Conservation (phyloP, 768 basidiomycete species). For the Leccinum subgranulosum region DNA sequence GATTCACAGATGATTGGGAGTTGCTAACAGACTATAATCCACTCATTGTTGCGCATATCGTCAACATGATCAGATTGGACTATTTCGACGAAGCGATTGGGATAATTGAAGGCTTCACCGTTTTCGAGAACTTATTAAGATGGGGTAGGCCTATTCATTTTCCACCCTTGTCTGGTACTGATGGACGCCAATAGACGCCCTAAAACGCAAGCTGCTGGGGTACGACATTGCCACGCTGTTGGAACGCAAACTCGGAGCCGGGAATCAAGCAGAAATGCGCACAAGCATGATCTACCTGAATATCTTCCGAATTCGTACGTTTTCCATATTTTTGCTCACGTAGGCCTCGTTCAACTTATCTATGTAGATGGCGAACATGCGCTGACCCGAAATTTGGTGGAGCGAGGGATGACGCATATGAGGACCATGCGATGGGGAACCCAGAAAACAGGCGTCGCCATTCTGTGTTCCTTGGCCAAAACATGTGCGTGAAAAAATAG, state of each 20-base stretch:
- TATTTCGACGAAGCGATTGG: slow-evolving; percentile 27
- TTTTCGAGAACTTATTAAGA: slow-evolving; percentile 12
- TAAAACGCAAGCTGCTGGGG: slow-evolving; percentile 3
- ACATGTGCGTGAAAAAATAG: slow-evolving; percentile 6
- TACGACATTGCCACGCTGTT: slow-evolving; percentile 10
- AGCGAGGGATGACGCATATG: slow-evolving; percentile 10
- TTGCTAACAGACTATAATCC: slow-evolving; percentile 1
- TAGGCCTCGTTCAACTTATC: neutral
- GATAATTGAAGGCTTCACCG: slow-evolving; percentile 16
- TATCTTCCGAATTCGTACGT: slow-evolving; percentile 8
- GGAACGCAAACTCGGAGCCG: slow-evolving; percentile 10
- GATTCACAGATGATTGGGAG: neutral
- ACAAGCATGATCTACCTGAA: slow-evolving; percentile 15
- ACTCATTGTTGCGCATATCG: slow-evolving; percentile 13
- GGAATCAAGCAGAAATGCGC: slow-evolving; percentile 11
- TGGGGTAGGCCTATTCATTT: neutral
- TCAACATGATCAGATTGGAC: slow-evolving; percentile 23
- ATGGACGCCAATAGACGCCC: neutral
- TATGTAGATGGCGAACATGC: slow-evolving; percentile 6
- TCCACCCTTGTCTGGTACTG: neutral
- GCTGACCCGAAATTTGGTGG: slow-evolving; percentile 9
- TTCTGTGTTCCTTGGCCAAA: slow-evolving; percentile 16
- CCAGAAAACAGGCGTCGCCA: slow-evolving; percentile 17
- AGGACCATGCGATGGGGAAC: slow-evolving; percentile 7
- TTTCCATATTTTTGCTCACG: neutral